Percentiles rank a stretch among this genome's conserved stretches.
Conservation (phyloP, 1,139 yeast genomes). For the Lodderomyces oxycetoniae region DNA sequence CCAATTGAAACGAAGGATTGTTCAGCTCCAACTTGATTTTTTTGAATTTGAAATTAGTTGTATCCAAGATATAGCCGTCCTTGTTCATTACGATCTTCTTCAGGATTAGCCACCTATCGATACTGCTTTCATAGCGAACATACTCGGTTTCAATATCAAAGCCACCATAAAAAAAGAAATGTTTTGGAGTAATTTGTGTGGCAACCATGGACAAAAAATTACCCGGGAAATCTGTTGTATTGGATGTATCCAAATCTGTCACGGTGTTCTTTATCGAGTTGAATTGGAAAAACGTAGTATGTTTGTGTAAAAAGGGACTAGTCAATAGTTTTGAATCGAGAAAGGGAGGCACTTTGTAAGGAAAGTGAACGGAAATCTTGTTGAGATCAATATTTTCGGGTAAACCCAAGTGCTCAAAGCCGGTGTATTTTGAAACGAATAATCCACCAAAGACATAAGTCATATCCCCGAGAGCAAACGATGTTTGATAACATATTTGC, state of each 20-base stretch:
- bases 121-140: constrained; percentile 20
- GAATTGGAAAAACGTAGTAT: constrained; percentile 24
- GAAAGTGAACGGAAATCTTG: constrained; percentile 35
- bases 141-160: constrained; percentile 26
- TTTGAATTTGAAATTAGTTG: constrained; percentile 27
- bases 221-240: constrained; percentile 23
- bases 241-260: constrained; percentile 25
- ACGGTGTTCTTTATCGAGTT: constrained; percentile 34
- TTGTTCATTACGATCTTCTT: constrained; percentile 31
- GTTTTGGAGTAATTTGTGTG: constrained; percentile 31
- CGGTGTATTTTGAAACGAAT: constrained; percentile 16
- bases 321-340: constrained; percentile 30
- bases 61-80: constrained; percentile 37
- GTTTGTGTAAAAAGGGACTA: constrained; percentile 33
- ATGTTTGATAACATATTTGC: constrained; percentile 32
- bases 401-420: constrained; percentile 30
- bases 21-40: constrained; percentile 24
- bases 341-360: constrained; percentile 40
- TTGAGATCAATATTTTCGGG: constrained; percentile 29
- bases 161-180: constrained; percentile 42
- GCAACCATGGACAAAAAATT: constrained; percentile 27
- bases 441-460: constrained; percentile 41
- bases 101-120: constrained; percentile 36
- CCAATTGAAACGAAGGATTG: constrained; percentile 14
- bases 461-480: constrained; percentile 29